These are phyloP conservation scores for Fraxinus velutina DNA, from an alignment of 305 asterid genomes.

Conservation along the genomic window DNA sequence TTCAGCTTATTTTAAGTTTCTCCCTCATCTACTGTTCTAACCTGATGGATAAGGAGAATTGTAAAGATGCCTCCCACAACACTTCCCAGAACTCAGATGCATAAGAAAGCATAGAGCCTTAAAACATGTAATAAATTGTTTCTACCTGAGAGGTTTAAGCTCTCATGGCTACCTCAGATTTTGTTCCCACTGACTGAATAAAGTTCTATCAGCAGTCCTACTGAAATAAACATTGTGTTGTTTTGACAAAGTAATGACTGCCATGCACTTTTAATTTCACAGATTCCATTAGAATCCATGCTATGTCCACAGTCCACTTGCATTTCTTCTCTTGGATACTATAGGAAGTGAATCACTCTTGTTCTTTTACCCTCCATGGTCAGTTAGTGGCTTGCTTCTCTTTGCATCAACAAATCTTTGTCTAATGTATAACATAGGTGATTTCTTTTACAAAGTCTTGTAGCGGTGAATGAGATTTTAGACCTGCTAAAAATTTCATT, in stretches of 20 bases:
- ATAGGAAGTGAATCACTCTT: background rate
- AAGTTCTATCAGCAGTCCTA: background rate
- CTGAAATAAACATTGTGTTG: background rate
- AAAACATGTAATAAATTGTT: background rate
- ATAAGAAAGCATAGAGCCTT: background rate
- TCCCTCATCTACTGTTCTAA: background rate
- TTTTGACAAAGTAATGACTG: background rate
- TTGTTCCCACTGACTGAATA: background rate
- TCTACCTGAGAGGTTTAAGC: background rate
- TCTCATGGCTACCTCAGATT: background rate
- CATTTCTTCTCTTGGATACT: background rate
- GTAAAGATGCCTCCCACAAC: background rate
- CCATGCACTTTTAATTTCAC: background rate
- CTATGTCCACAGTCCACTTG: background rate
- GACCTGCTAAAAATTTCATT: background rate
- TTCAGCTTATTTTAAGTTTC: background rate
- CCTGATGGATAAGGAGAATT: background rate
- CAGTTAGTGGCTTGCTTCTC: background rate
- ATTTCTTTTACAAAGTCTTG: background rate
- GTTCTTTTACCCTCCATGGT: constrained; percentile 3
- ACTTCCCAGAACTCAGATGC: background rate
- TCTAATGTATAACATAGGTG: background rate
- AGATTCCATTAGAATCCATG: background rate
- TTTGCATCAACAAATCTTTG: background rate
- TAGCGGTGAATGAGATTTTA: background rate